Percentiles rank a stretch among this genome's conserved stretches.
Conservation (phyloP, 805 yeast species). For the Spathaspora gorwiae region DNA sequence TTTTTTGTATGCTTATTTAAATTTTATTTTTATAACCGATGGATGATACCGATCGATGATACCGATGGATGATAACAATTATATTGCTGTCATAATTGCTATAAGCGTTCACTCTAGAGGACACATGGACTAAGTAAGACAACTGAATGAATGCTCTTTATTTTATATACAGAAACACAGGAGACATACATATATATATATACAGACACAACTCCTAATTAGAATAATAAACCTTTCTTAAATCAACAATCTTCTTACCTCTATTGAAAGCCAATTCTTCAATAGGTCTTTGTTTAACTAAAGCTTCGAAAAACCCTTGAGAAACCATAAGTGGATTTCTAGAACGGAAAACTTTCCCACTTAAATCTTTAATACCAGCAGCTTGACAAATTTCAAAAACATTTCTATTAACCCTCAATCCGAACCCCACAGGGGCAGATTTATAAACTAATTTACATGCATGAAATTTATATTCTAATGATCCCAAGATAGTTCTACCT, state of each 20-base stretch:
- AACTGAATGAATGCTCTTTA: no score
- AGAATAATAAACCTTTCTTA: slow-evolving; percentile 83
- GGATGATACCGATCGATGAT: no score
- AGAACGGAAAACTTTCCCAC: slow-evolving; percentile 87
- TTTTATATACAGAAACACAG: not conserved
- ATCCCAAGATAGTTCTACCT: slow-evolving; percentile 84
- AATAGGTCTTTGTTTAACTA: slow-evolving; percentile 71
- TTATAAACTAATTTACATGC: slow-evolving; percentile 79
- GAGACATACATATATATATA: not conserved
- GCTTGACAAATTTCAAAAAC: slow-evolving; percentile 87
- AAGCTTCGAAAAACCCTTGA: slow-evolving; percentile 83
- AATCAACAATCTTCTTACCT: slow-evolving; percentile 92
- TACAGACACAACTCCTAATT: slow-evolving; percentile 15
- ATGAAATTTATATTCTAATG: slow-evolving; percentile 76
- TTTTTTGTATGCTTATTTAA: no score
- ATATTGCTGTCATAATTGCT: no score
- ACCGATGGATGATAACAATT: no score
- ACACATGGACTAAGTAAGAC: no score
- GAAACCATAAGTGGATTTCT: slow-evolving; percentile 94
- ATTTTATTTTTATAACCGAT: no score
- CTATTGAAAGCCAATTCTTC: slow-evolving; percentile 87
- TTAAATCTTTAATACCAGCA: slow-evolving; percentile 89
- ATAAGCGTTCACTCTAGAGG: no score
- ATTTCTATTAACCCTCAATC: slow-evolving; percentile 85
- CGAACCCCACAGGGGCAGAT: slow-evolving; percentile 90